Evolutionary conservation across 768 basidiomycete genomes (phyloP), one percentile per base, ranked within the genome.

Genomic region (Kwoniella sp.): DNA sequence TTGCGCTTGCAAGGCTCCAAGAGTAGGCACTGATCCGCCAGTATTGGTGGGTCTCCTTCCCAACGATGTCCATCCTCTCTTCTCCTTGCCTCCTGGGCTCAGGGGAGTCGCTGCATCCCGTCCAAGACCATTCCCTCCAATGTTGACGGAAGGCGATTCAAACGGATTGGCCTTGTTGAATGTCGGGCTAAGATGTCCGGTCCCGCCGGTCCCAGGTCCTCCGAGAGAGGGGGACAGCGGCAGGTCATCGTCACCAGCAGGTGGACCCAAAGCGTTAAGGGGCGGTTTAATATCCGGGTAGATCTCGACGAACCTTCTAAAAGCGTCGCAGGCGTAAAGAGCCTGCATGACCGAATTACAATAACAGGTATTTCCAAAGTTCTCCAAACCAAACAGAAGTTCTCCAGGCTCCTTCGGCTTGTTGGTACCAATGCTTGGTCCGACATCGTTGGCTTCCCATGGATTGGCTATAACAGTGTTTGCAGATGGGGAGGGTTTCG

Each of bases 281-380:
- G 81, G 80, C 87, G 89, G 57, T 82, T 72, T 64, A 84, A 83
- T 70, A 88, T 76, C 71, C 2, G 77, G 77, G 49, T 80, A 81
- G 22, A 77, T 70, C 48, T 78, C 90, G 70, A 97, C 84, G 61
- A 96, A 90, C 54, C 94, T 89, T 55, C 94, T 86, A 78, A 99
- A 97, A 1, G 95, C 94, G 24, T 86, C 82, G 78, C 93, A 97
- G 79, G 94, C 95, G 82, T 97, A 99, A 59, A 98, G 86, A 0
- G 96, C 88, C 80, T 99, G 95, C 17, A 99, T 85, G 24, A 99
- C 92, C n/a, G 95, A 96, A 81, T 98, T 99, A 82, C 90, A 93
- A 81, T 99, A 99, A 82, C 94, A 98, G 51, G 92, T 98, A 79
- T 97, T 98, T 44, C 92, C 93, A 83, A 95, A 96, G 80, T 98